Percentiles rank a stretch among this genome's conserved stretches.
These are phyloP conservation scores for Bullera alba DNA, from an alignment of 768 basidiomycete species.

Conservation along the genomic window DNA sequence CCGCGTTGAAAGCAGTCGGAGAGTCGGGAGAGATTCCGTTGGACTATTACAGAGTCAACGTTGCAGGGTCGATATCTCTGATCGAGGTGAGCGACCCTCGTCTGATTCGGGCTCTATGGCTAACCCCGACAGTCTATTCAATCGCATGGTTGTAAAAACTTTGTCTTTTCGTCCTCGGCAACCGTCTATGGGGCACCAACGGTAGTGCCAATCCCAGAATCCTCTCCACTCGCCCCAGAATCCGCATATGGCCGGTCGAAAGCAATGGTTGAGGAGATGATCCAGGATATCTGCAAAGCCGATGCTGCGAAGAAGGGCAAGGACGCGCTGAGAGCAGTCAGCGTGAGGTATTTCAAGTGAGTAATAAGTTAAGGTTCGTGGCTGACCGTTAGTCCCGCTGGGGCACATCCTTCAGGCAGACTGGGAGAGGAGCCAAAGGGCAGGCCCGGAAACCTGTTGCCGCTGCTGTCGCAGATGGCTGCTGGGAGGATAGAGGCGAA, in stretches of 20 bases:
- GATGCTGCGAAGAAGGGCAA: slow-evolving; percentile 10
- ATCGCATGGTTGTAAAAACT: slow-evolving; percentile 70
- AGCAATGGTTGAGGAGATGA: slow-evolving; percentile 81
- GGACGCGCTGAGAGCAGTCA: slow-evolving; percentile 53
- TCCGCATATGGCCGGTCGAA: slow-evolving; percentile 97
- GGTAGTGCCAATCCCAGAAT: slow-evolving; percentile 85
- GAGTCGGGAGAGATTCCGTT: slow-evolving; percentile 90
- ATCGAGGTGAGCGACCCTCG: slow-evolving; percentile 49
- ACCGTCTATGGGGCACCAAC: slow-evolving; percentile 96
- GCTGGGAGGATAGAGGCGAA: slow-evolving; percentile 69
- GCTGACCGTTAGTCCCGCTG: slow-evolving; percentile 66
- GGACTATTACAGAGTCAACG: slow-evolving; percentile 91
- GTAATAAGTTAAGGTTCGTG: no score
- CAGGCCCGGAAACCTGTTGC: slow-evolving; percentile 87
- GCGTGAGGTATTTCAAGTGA: slow-evolving; percentile 89
- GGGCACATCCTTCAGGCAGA: slow-evolving; percentile 90
- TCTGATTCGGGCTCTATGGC: neutral
- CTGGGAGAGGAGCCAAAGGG: slow-evolving; percentile 97
- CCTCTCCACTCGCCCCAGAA: slow-evolving; percentile 75
- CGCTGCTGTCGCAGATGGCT: slow-evolving; percentile 89
- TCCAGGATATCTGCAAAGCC: slow-evolving; percentile 68
- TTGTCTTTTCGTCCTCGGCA: slow-evolving; percentile 97
- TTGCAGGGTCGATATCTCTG: slow-evolving; percentile 75
- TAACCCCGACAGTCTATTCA: slow-evolving; percentile 64
- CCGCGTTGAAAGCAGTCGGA: slow-evolving; percentile 95